phyloP scores from a whole-genome alignment of 352 stramenopile species.

The Phytophthora brassicae region DNA sequence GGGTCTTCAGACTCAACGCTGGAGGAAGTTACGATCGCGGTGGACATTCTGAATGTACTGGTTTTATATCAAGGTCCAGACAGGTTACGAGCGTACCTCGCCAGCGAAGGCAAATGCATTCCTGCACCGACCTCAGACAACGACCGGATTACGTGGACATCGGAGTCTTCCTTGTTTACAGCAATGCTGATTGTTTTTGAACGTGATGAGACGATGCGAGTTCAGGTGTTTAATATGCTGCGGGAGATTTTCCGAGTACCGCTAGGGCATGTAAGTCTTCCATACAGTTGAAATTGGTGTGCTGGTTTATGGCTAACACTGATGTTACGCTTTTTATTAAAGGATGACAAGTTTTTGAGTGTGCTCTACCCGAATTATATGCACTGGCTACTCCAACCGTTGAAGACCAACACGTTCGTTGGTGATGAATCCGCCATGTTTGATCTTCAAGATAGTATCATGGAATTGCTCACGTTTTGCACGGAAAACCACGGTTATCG shows the following conservation, averaged over 20 bases:
- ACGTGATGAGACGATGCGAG: conserved; percentile 56
- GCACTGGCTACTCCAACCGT: conserved; percentile 77
- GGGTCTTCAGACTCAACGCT: conserved; percentile 46
- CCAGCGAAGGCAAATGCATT: conserved; percentile 71
- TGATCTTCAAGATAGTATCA: conserved; percentile 77
- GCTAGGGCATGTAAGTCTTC: conserved; percentile 52
- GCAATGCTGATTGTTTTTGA: conserved; percentile 72
- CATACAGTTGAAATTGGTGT: background rate
- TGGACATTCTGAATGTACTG: conserved; percentile 74
- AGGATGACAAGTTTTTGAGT: conserved; percentile 88
- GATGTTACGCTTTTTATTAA: background rate
- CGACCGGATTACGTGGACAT: conserved; percentile 64
- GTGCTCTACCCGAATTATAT: conserved; percentile 89
- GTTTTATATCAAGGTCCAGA: conserved; percentile 77
- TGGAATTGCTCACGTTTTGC: conserved; percentile 86
- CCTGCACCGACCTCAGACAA: conserved; percentile 58
- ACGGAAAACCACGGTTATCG: conserved; percentile 83
- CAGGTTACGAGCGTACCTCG: conserved; percentile 61
- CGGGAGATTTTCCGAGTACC: conserved; percentile 76
- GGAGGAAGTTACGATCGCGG: conserved; percentile 47
- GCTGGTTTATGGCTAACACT: background rate
- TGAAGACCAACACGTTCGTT: conserved; percentile 60
- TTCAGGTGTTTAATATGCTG: conserved; percentile 68
- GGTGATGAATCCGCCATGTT: conserved; percentile 60
- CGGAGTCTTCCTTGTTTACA: conserved; percentile 71